Base-by-base conservation (phyloP, 192 early-diverging fungal genomes). In the Coemansia asiatica region DNA sequence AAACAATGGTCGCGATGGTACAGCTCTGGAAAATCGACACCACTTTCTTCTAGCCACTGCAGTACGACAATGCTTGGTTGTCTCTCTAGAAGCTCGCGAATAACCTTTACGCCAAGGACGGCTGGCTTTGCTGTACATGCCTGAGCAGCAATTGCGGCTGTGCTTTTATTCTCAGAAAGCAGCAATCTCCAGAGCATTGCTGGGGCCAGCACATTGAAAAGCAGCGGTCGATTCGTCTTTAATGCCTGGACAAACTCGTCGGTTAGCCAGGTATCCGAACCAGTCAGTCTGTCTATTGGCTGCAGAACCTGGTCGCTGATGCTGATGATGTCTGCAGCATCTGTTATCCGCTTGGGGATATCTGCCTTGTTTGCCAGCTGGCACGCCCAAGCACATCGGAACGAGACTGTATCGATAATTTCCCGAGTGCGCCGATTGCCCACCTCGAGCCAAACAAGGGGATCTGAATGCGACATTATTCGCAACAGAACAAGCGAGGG, bases 241-340 rank as follows among this genome's bases (percentile, higher is more conserved):
- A 77, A 47, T n/a, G 75, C 75, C 18, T 26, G 49, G 8, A 68
- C 69, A 66, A 77, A 65, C 6, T 61, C 69, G 6, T 59, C 62
- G 0, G 69, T 46, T 23, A 77, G 60, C 75, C 75, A 77, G 4
- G 66, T 2, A 1, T 68, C 53, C 6, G 75, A 71, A 5, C 75
- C 69, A 13, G 53, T n/a, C 2, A 71, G 19, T 2, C 29, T 10
- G 9, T 60, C 46, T 19, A 76, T 28, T 18, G 68, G 74, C 13
- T 67, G 48, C 51, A 76, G 26, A 13, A 64, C 65, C 19, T 26
- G 28, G 22, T 21, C 10, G 6, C 56, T 22, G 2, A 61, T 55
- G 8, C 22, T 27, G 5, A 29, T 23, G n/a, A 76, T 64, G 19
- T 66, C 74, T 19, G 51, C 65, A 3, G 56, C 33, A 15, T 56